Conservation (phyloP, 2,329 filamentous ascomycete genomes). For the Pseudogymnoascus sp. region DNA sequence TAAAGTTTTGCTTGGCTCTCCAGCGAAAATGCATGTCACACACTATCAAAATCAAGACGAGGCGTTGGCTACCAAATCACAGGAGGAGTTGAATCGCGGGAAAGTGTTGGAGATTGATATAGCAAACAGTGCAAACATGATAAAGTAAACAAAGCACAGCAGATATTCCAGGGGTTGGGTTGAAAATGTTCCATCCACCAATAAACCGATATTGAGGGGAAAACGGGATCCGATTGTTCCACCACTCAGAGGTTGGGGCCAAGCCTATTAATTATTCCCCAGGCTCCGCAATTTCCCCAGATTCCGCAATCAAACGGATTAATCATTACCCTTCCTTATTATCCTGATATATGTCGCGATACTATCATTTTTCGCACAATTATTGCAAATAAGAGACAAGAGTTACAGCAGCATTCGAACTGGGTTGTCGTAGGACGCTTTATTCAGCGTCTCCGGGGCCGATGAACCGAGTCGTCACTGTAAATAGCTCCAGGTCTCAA, state of each 20-base stretch:
- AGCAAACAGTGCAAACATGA: constrained; percentile 1
- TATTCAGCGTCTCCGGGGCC: too few species aligned
- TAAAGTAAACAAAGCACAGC: neutral
- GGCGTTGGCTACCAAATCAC: neutral
- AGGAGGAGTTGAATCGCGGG: neutral
- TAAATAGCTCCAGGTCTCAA: neutral
- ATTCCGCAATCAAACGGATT: neutral
- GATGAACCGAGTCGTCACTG: neutral
- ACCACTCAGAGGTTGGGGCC: neutral
- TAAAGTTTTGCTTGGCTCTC: neutral
- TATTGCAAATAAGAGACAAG: neutral
- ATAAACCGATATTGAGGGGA: neutral
- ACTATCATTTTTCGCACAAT: neutral
- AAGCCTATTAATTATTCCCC: neutral
- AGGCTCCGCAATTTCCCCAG: neutral
- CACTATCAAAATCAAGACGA: neutral
- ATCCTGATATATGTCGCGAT: neutral
- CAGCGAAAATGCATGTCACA: neutral
- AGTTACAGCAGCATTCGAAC: neutral
- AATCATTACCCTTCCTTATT: neutral
- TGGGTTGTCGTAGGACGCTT: neutral
- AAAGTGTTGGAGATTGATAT: neutral
- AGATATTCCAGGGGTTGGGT: neutral
- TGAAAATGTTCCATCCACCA: constrained; percentile 1
- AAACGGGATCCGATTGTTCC: neutral